Base-by-base conservation (phyloP, 371 early-diverging fungal genomes). In the Amoeboaphelidium protococcarum region DNA sequence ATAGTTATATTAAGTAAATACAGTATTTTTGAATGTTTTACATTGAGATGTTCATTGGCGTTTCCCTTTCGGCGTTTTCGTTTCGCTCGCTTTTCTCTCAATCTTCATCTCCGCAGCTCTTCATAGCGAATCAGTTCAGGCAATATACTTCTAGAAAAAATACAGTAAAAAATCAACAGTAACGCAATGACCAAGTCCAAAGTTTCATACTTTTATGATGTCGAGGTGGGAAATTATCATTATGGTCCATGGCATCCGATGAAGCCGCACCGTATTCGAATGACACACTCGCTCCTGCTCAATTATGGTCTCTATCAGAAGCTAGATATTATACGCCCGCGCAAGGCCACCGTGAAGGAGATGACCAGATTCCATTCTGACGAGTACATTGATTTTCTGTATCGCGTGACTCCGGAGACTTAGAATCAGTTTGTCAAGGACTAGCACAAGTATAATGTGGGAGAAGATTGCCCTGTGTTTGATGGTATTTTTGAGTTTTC, bases 221-320 rank as follows among this genome's bases (percentile, higher is more conserved):
- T 72, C 55, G 78, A 80, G 49, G 80, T 88, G 50, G 91, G 87
- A 13, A 78, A 80, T 57, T 83, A 78, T 58, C 76, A 76, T 50
- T 90, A 83, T 67, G 84, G 82, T 43, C 40, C 48, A 27, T 51
- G 50, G 24, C 94, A 94, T 63, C 97, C 97, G 2, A 99, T 99
- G 99, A 99, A 99, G 58, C 99, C 99, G 10, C 87, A 91, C 46
- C 74, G 99, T 51, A 82, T 98, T 61, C 81, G 85, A 47, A 82
- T 99, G 76, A 85, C 92, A 24, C 95, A 99, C 64, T 84, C 84
- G 55, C 69, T 99, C 49, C 83, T 99, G 27, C 67, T 88, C 44
- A 82, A 82, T 40, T 98, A 95, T 65, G 88, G 82, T 3, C 66
- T 99, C 16, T 82, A 91, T 57, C 84, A 89, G 53, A 74, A 94